These are phyloP conservation scores for Fusarium fujikuroi DNA, from an alignment of 2,329 filamentous ascomycete species.

Conservation along the genomic window DNA sequence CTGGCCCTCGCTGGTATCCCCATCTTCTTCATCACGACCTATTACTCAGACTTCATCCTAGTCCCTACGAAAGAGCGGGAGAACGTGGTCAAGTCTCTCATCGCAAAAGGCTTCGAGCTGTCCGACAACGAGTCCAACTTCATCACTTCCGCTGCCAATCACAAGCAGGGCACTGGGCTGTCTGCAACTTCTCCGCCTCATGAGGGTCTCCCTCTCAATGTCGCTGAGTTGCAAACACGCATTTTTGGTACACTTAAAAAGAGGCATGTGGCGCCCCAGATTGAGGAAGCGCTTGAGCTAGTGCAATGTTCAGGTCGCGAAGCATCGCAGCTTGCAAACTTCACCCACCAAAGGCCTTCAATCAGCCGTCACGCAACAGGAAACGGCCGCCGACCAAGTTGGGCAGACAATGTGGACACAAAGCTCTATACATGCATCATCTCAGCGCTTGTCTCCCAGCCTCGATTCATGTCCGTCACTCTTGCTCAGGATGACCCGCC, in stretches of 20 bases:
- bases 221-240: conserved; percentile 81
- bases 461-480: conserved; percentile 78
- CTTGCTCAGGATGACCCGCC: conserved; percentile 79
- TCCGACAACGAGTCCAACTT: conserved; percentile 77
- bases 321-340: conserved; percentile 53
- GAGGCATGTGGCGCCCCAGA: conserved; percentile 77
- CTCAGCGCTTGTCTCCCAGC: conserved; percentile 69
- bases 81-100: conserved; percentile 79
- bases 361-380: conserved; percentile 53
- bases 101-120: conserved; percentile 85
- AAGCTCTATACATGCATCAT: conserved; percentile 72
- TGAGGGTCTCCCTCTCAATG: conserved; percentile 80
- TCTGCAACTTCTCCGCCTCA: conserved; percentile 63
- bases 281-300: conserved; percentile 75
- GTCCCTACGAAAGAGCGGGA: conserved; percentile 80
- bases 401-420: conserved; percentile 70
- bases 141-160: conserved; percentile 61
- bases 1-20: conserved; percentile 91
- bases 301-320: conserved; percentile 82
- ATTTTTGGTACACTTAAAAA: conserved; percentile 88
- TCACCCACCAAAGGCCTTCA: conserved; percentile 51
- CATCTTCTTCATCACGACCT: conserved; percentile 98
- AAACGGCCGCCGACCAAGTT: conserved; percentile 53
- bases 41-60: conserved; percentile 97
- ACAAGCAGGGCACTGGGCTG: conserved; percentile 43